These are phyloP conservation scores for Linnemannia schmuckeri DNA, from an alignment of 192 early-diverging fungal species.

Conservation along the genomic window DNA sequence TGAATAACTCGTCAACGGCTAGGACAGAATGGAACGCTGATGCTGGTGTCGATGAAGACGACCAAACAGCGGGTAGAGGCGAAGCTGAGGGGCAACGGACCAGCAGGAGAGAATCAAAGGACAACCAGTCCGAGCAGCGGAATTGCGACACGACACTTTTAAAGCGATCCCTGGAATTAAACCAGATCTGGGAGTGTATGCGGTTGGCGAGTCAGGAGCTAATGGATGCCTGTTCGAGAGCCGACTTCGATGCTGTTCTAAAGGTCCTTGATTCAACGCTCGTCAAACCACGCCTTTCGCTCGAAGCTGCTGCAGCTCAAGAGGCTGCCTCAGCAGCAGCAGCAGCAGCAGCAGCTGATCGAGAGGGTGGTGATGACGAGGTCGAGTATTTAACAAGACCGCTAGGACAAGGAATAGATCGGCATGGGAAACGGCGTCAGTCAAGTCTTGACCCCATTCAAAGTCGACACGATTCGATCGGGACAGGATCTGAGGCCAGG, in stretches of 20 bases:
- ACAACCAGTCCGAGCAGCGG: neutral
- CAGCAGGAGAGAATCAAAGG: neutral
- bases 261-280: constrained; percentile 38
- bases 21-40: neutral
- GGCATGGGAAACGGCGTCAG: constrained; percentile 16
- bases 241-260: constrained; percentile 22
- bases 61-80: neutral
- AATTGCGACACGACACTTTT: neutral
- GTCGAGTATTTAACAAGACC: no score
- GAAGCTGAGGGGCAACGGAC: neutral
- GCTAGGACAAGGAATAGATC: neutral
- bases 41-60: neutral
- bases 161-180: constrained; percentile 29
- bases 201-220: constrained; percentile 39
- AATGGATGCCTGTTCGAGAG: constrained; percentile 37
- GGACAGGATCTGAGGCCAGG: neutral
- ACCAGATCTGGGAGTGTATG: constrained; percentile 49
- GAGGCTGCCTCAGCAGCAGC: neutral
- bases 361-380: neutral
- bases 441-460: neutral
- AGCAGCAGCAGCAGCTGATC: neutral
- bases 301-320: constrained; percentile 4
- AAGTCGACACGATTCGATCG: constrained; percentile 4
- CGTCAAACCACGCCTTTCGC: neutral
- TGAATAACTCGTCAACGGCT: neutral